phyloP scores from a whole-genome alignment of 768 basidiomycete species.

The Tephrocybe sp. region DNA sequence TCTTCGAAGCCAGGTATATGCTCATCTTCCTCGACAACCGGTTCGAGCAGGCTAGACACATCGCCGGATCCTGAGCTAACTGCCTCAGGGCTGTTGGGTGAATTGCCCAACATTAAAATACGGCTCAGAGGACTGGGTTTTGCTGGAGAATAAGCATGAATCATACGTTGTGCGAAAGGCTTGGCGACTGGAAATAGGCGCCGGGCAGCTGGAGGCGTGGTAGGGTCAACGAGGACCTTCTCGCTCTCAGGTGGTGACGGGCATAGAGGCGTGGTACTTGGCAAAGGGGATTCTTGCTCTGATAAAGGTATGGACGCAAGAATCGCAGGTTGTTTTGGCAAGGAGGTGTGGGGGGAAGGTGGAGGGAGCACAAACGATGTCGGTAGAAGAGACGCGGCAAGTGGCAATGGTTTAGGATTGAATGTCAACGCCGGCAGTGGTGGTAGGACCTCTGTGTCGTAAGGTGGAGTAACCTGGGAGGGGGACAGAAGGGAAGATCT shows the following conservation, averaged over 20 bases:
- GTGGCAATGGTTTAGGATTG: slow-evolving; percentile 36
- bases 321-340: slow-evolving; percentile 52
- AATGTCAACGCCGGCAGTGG: slow-evolving; percentile 32
- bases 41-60: slow-evolving; percentile 25
- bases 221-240: slow-evolving; percentile 22
- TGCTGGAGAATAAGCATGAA: slow-evolving; percentile 80
- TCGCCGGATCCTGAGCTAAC: slow-evolving; percentile 16
- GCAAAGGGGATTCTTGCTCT: slow-evolving; percentile 15
- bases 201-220: slow-evolving; percentile 33
- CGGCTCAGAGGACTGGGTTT: slow-evolving; percentile 81
- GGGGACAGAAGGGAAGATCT: slow-evolving; percentile 44
- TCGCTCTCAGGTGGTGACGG: slow-evolving; percentile 15
- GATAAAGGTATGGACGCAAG: slow-evolving; percentile 25
- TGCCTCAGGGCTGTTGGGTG: slow-evolving; percentile 42
- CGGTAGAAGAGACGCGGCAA: slow-evolving; percentile 54
- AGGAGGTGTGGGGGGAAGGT: slow-evolving; percentile 67
- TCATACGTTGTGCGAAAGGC: slow-evolving; percentile 66
- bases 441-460: slow-evolving; percentile 42
- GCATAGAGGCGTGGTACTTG: slow-evolving; percentile 11
- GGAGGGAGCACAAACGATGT: slow-evolving; percentile 79
- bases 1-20: slow-evolving; percentile 25
- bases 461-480: slow-evolving; percentile 33
- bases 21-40: slow-evolving; percentile 36
- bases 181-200: slow-evolving; percentile 72
- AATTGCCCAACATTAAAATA: slow-evolving; percentile 70